Conservation (phyloP, 352 stramenopile species). For the Phytopythium montanum region DNA sequence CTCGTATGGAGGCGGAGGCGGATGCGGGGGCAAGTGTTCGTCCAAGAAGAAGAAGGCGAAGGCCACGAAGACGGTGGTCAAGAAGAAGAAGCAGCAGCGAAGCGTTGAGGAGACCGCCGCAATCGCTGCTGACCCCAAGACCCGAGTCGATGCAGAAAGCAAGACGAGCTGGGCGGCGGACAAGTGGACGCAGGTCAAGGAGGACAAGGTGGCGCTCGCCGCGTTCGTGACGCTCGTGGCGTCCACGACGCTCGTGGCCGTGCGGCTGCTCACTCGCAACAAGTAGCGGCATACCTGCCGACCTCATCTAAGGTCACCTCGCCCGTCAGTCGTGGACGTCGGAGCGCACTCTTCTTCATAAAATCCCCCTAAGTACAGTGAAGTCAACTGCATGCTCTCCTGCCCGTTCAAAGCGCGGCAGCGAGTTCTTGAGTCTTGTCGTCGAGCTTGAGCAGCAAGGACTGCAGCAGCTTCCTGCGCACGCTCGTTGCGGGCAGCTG, state of each 20-base stretch:
- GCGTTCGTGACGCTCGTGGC: conserved; percentile 45
- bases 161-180: conserved; percentile 1
- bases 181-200: conserved; percentile 29
- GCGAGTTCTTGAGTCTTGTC: conserved; percentile 35
- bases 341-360: conserved; percentile 6
- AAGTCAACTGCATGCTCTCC: background rate
- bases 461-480: conserved; percentile 58
- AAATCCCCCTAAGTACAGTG: conserved; percentile 3
- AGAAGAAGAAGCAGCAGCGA: conserved; percentile 5
- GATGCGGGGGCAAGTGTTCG: conserved; percentile 25
- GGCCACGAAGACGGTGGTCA: conserved; percentile 14
- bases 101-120: background rate
- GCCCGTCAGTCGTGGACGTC: background rate
- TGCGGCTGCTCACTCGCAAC: conserved; percentile 39
- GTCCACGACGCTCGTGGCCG: conserved; percentile 45
- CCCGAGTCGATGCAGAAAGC: background rate
- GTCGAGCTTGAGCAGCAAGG: conserved; percentile 55
- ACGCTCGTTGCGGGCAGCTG: conserved; percentile 44
- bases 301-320: background rate
- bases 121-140: background rate
- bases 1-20: conserved; percentile 23
- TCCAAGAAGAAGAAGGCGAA: conserved; percentile 33
- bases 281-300: conserved; percentile 11
- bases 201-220: conserved; percentile 52
- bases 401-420: background rate